Conservation (phyloP, 179 eudicot genomes). For the Amaranthus tricolor region DNA sequence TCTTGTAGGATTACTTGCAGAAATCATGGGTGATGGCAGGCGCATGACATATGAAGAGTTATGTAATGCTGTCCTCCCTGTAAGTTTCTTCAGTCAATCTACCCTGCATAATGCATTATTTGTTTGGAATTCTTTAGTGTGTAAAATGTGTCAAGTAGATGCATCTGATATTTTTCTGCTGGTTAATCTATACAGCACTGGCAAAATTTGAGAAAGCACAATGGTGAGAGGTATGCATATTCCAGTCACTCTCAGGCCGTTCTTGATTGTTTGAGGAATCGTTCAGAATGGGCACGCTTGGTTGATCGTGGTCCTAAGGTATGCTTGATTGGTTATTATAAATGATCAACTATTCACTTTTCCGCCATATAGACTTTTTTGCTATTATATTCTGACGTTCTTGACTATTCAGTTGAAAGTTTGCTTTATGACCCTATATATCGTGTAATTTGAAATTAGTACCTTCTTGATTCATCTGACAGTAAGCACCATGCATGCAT, state of each 20-base stretch:
- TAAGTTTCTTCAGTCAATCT: conserved; percentile 32
- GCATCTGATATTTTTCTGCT: conserved; percentile 18
- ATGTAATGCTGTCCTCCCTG: conserved; percentile 84
- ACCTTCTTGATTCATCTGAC: no score
- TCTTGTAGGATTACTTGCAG: conserved; percentile 73
- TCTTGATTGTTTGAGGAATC: conserved; percentile 93
- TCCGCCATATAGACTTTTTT: no score
- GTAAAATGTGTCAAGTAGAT: conserved; percentile 4
- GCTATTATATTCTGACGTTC: no score
- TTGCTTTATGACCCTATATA: no score
- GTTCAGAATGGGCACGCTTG: conserved; percentile 89
- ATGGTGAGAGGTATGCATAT: conserved; percentile 96
- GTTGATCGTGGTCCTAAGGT: conserved; percentile 99
- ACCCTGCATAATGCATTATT: conserved; percentile 1
- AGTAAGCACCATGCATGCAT: no score
- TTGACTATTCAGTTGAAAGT: no score
- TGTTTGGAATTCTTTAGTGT: conserved; percentile 4
- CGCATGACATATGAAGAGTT: conserved; percentile 91
- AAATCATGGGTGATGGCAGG: conserved; percentile 87
- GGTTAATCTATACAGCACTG: conserved; percentile 64
- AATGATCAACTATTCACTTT: no score
- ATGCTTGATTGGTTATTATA: conserved; percentile 9
- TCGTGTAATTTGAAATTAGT: no score
- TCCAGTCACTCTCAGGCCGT: conserved; percentile 95
- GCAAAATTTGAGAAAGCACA: conserved; percentile 95